A percentile compares a stretch with the other conserved stretches of the same genome.
These are phyloP conservation scores for Sordariomycetes sp. DNA, from an alignment of 2,329 filamentous ascomycete species.

Conservation along the genomic window DNA sequence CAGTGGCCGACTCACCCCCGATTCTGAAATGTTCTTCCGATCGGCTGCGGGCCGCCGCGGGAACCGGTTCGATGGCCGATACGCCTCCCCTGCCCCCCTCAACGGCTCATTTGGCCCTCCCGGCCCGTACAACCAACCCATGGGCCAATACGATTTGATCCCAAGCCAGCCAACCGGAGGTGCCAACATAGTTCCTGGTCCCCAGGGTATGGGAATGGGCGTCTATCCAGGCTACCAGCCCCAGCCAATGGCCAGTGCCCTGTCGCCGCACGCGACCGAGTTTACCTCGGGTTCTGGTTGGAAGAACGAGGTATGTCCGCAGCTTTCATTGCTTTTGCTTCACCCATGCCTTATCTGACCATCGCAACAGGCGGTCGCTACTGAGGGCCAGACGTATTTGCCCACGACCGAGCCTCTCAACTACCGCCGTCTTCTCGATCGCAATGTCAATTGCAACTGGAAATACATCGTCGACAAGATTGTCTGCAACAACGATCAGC, in stretches of 20 bases:
- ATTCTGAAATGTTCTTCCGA: slow-evolving; percentile 36
- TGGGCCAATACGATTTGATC: neutral
- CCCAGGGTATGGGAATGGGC: slow-evolving; percentile 21
- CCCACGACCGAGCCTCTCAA: slow-evolving; percentile 87
- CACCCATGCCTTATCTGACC: slow-evolving; percentile 5
- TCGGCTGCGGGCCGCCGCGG: slow-evolving; percentile 30
- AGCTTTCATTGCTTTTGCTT: too few species aligned
- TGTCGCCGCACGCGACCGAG: slow-evolving; percentile 65
- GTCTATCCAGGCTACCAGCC: slow-evolving; percentile 40
- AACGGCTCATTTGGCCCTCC: neutral
- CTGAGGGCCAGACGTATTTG: slow-evolving; percentile 66
- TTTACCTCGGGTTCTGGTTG: slow-evolving; percentile 50
- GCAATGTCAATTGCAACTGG: slow-evolving; percentile 97
- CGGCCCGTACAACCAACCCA: neutral
- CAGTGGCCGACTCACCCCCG: slow-evolving; percentile 34
- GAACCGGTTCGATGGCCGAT: slow-evolving; percentile 34
- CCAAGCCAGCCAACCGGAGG: neutral
- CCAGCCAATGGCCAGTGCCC: slow-evolving; percentile 50
- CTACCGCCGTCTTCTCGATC: slow-evolving; percentile 88
- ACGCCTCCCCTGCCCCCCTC: neutral
- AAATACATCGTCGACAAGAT: slow-evolving; percentile 99
- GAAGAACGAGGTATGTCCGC: slow-evolving; percentile 39
- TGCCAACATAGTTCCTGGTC: neutral
- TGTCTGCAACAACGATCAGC: slow-evolving; percentile 97
- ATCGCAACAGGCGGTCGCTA: slow-evolving; percentile 28